Percentiles rank a stretch among this genome's conserved stretches.
phyloP scores from a whole-genome alignment of 1,284 basidiomycete genomes.

The Papiliotrema nemorosa region DNA sequence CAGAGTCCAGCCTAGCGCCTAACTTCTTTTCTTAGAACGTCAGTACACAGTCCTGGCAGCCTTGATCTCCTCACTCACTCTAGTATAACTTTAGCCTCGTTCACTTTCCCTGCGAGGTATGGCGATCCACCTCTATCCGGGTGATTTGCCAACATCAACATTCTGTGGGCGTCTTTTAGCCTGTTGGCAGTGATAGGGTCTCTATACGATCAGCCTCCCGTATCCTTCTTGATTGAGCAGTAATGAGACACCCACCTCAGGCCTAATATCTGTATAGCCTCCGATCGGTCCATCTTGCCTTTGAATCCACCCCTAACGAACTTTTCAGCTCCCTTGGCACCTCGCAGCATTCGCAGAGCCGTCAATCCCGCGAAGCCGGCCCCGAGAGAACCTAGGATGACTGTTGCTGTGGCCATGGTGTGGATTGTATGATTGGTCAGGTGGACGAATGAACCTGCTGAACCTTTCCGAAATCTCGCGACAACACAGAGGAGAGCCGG shows the following conservation, averaged over 20 bases:
- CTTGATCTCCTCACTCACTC: too few relatives aligned
- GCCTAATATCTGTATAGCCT: conserved; percentile 88
- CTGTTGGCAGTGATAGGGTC: conserved; percentile 67
- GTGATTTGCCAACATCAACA: conserved; percentile 92
- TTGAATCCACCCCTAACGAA: conserved; percentile 95
- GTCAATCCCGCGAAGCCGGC: conserved; percentile 72
- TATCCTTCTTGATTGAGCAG: not conserved
- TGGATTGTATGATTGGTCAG: not conserved
- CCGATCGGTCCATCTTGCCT: conserved; percentile 90
- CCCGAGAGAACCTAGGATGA: conserved; percentile 71
- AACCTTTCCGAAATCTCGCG: too few relatives aligned
- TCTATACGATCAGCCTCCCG: conserved; percentile 50
- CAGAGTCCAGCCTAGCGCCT: too few relatives aligned
- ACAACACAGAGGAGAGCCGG: too few relatives aligned
- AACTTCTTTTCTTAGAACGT: too few relatives aligned
- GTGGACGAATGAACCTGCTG: too few relatives aligned
- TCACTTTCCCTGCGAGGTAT: conserved; percentile 96
- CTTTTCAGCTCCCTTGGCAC: conserved; percentile 58
- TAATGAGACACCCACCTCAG: conserved; percentile 63
- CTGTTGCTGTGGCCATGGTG: conserved; percentile 60
- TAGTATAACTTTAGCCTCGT: conserved; percentile 82
- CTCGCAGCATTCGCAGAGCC: conserved; percentile 53
- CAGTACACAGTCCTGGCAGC: too few relatives aligned
- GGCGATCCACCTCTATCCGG: conserved; percentile 94
- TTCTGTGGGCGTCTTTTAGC: conserved; percentile 85